Evolutionary conservation across 1,284 basidiomycete genomes (phyloP).

Genomic region (Microbotryomycetes sp.): DNA sequence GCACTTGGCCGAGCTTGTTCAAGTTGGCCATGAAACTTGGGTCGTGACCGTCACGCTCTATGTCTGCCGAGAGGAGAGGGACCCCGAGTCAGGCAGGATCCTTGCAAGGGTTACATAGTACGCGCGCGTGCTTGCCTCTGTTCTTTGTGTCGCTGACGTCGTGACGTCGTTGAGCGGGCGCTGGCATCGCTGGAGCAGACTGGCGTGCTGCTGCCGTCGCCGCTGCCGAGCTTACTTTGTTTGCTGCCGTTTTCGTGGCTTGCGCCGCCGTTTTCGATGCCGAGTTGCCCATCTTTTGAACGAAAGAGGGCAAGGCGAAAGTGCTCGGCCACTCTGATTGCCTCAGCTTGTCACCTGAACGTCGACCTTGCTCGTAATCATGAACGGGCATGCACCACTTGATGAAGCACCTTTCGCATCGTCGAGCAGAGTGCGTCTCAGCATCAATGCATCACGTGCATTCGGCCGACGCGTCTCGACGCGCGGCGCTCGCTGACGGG

Average conservation of each 20-base stretch:
- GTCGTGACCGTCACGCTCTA: constrained; percentile 16
- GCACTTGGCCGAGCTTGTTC: constrained; percentile 15
- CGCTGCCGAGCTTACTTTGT: not conserved
- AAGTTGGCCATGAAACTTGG: constrained; percentile 18
- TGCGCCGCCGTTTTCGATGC: constrained; percentile 13
- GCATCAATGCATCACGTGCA: too few relatives aligned
- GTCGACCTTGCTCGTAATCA: too few relatives aligned
- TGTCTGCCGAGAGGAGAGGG: constrained; percentile 5
- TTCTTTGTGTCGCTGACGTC: constrained; percentile 19
- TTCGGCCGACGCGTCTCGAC: too few relatives aligned
- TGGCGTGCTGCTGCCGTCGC: not conserved
- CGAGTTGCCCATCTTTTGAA: constrained; percentile 10
- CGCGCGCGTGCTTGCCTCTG: constrained; percentile 1
- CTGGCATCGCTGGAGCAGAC: not conserved
- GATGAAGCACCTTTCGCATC: too few relatives aligned
- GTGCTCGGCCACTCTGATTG: too few relatives aligned
- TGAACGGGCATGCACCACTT: too few relatives aligned
- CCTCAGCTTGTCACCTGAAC: too few relatives aligned
- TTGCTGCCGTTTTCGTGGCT: not conserved
- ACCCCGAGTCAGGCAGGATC: not conserved
- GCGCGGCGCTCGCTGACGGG: too few relatives aligned
- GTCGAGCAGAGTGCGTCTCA: too few relatives aligned
- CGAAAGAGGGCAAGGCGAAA: too few relatives aligned
- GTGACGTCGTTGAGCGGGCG: not conserved
- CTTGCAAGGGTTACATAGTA: not conserved